Evolutionary conservation across 2,329 filamentous ascomycete species (phyloP), one percentile per base, ranked within the genome.

Genomic region (Trichoderma breve): DNA sequence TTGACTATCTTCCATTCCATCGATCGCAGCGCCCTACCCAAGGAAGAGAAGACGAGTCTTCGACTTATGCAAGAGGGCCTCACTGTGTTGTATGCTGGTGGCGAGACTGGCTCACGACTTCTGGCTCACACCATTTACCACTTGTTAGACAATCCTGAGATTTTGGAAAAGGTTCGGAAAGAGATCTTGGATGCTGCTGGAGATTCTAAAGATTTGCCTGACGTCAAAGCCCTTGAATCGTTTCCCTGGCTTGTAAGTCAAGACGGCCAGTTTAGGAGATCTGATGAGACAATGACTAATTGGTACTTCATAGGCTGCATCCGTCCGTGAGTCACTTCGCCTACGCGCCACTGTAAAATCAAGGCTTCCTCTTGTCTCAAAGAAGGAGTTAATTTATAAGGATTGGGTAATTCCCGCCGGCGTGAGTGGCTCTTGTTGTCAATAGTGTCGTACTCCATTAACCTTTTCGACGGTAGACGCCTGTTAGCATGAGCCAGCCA

Each of bases 401-500:
- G 30, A 68, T 34, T 68, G 64, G 64, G 64, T 68, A 12, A 68
- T 68, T 24, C 64, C 64, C 2, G 64, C 64, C 6, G 39, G 43
- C 8, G 64, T 67, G 43, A 67, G 64, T 51, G 21, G 26, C 4
- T n/a, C 15, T 51, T 26, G 51, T 28, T 28, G 0, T 14, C 3
- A 8, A 6, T 24, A 18, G 14, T 15, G 1, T 18, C 21, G 7
- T 57, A 15, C 24, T 28, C 26, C 21, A 9, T 28, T 57, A 57
- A 51, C 30, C 28, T n/a, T 18, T 26, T 14, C 8, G 28, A 36
- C 4, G 51, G 21, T 15, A 68, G 51, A 68, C 51, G 0, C 64
- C 64, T 21, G 34, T 68, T 14, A 68, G 64, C 30, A 68, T 68
- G 64, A 68, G 47, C 18, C 64, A 68, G 3, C 47, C 64, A n/a